These are phyloP conservation scores for Hypoxylon fuscum DNA, from an alignment of 495 filamentous ascomycete species.

Conservation along the genomic window DNA sequence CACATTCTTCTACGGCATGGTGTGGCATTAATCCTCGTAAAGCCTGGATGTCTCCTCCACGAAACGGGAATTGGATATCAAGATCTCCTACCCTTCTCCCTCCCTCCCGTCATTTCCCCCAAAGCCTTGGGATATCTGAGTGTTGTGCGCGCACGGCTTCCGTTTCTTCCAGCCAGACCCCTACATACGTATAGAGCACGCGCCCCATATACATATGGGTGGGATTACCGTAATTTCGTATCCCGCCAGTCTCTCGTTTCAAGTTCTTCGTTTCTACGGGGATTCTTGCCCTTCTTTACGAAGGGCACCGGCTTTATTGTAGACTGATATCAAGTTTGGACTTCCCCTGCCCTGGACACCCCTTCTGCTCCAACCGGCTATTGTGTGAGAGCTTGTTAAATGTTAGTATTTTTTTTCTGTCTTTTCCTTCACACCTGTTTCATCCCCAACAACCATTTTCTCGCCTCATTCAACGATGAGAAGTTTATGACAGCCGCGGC, in stretches of 20 bases:
- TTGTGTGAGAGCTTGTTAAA: conserved; percentile 22
- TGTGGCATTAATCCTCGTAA: conserved; percentile 35
- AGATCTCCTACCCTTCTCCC: conserved; percentile 27
- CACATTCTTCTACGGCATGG: conserved; percentile 32
- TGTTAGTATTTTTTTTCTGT: conserved; percentile 23
- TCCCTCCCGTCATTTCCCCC: conserved; percentile 31
- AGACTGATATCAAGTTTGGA: conserved; percentile 36
- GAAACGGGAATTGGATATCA: conserved; percentile 32
- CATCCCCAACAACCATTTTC: neutral
- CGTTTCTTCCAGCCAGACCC: conserved; percentile 18
- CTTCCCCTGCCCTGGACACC: conserved; percentile 19
- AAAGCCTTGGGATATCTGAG: conserved; percentile 25
- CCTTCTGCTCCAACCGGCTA: conserved; percentile 16
- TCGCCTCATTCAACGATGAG: conserved; percentile 13
- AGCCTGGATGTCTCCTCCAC: conserved; percentile 16
- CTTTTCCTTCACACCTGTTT: neutral
- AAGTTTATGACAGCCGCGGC: conserved; percentile 24
- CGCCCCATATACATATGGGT: conserved; percentile 38
- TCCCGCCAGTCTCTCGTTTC: conserved; percentile 35
- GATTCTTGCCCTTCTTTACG: conserved; percentile 12
- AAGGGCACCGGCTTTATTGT: conserved; percentile 19
- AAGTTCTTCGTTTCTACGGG: conserved; percentile 27
- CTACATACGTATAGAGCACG: conserved; percentile 21
- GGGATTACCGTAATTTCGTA: conserved; percentile 38
- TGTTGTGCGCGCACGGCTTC: conserved; percentile 32